These are phyloP conservation scores for Protea cynaroides DNA, from an alignment of 164 flowering plant genomes.

Conservation along the genomic window DNA sequence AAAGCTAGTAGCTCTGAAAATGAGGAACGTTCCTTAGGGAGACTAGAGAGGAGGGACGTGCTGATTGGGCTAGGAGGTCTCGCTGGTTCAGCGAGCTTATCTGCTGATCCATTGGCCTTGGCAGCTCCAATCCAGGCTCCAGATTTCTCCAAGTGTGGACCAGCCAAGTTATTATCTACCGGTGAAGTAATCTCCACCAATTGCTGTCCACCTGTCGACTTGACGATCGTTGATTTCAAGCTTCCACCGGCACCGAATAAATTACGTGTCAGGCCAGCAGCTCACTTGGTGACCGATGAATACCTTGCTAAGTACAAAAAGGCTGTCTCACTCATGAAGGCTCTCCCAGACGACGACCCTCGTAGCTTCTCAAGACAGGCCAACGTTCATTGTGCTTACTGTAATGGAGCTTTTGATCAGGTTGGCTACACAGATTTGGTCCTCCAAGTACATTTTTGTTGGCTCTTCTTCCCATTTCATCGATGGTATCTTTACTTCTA, in stretches of 20 bases:
- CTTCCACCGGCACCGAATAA: constrained; percentile 29
- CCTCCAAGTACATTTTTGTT: constrained; percentile 25
- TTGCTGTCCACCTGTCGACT: constrained; percentile 36
- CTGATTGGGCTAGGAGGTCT: constrained; percentile 36
- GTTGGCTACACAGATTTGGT: constrained; percentile 27
- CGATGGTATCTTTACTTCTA: too few relatives aligned
- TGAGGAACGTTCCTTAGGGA: too few relatives aligned
- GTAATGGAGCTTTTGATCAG: constrained; percentile 30
- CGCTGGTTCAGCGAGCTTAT: constrained; percentile 30
- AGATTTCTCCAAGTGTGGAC: constrained; percentile 24
- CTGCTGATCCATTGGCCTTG: too few relatives aligned
- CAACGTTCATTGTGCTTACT: constrained; percentile 42
- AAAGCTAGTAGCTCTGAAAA: background rate
- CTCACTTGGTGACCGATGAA: too few relatives aligned
- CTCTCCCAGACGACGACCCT: too few relatives aligned
- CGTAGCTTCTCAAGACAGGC: constrained; percentile 36
- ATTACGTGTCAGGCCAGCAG: too few relatives aligned
- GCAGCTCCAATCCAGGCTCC: too few relatives aligned
- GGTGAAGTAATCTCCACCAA: too few relatives aligned
- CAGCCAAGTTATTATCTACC: constrained; percentile 23
- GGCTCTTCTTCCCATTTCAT: too few relatives aligned
- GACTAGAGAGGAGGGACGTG: too few relatives aligned
- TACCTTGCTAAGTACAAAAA: too few relatives aligned
- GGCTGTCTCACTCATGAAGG: too few relatives aligned
- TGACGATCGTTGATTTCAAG: constrained; percentile 26